phyloP scores from a whole-genome alignment of 257 asterid species.

The Hygrophila difformis region DNA sequence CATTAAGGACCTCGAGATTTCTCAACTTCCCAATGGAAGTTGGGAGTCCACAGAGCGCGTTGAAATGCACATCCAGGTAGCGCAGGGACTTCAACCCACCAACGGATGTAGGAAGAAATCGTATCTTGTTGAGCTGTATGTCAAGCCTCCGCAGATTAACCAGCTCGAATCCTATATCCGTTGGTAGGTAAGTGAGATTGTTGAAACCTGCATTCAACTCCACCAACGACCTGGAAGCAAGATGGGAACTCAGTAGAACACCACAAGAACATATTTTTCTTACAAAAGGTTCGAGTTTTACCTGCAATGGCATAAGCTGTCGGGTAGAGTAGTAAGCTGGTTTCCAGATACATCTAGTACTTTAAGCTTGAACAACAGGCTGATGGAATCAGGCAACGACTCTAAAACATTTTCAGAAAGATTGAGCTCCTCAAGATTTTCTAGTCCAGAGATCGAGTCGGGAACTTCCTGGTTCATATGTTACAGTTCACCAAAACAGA shows the following conservation, averaged over 20 bases:
- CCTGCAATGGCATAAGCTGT: conserved; percentile 89
- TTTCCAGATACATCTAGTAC: conserved; percentile 65
- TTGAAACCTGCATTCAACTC: conserved; percentile 74
- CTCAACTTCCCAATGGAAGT: too few relatives aligned
- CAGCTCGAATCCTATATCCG: conserved; percentile 68
- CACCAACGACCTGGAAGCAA: conserved; percentile 50
- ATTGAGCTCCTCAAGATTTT: conserved; percentile 72
- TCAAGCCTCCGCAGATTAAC: conserved; percentile 47
- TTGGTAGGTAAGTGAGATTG: conserved; percentile 74
- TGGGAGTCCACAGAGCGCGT: too few relatives aligned
- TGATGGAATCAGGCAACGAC: conserved; percentile 68
- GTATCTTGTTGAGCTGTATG: conserved; percentile 18
- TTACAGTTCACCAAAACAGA: conserved; percentile 10
- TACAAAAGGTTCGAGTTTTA: conserved; percentile 15
- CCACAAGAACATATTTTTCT: conserved; percentile 7
- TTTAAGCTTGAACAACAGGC: conserved; percentile 54
- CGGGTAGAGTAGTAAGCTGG: conserved; percentile 68
- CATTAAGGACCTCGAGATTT: too few relatives aligned
- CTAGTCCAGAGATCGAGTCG: conserved; percentile 65
- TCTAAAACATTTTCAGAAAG: conserved; percentile 63
- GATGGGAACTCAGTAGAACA: conserved; percentile 14
- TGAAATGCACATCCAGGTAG: too few relatives aligned
- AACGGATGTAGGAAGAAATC: background rate
- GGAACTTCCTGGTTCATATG: conserved; percentile 64
- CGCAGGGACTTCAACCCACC: too few relatives aligned